Evolutionary conservation across 345 rosid genomes (phyloP), one percentile per base, ranked within the genome.

Genomic region (Nasturtium officinale): DNA sequence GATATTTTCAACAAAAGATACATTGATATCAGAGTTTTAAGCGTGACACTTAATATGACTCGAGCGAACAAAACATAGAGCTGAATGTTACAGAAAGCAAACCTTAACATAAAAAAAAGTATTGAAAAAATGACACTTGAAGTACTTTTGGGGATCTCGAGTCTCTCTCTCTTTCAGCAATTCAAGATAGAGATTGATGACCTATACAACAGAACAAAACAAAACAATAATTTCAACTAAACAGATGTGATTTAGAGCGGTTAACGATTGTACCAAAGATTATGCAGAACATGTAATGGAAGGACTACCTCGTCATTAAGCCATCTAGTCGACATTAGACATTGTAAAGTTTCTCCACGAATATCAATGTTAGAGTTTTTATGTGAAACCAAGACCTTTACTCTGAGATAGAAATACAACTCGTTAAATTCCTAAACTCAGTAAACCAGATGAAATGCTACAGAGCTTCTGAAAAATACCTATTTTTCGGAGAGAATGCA

Each of bases 31-130:
- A 5, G 20, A 12, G 5, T 12, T 6, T 10, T 16, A 17, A 16
- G 9, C 3, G 18, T 2, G 16, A 1, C 47, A 42, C 10, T 13
- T 50, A 47, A 54, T 7, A 38, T 38, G n/a, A n/a, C n/a, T n/a
- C n/a, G n/a, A n/a, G n/a, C n/a, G n/a, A n/a, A n/a, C n/a, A n/a
- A n/a, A n/a, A n/a, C n/a, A n/a, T n/a, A n/a, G n/a, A n/a, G n/a
- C n/a, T n/a, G n/a, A n/a, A n/a, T n/a, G n/a, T n/a, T n/a, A n/a
- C n/a, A 45, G 57, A 61, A 52, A 30, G 33, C 63, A 52, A 72
- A 95, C 99, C 99, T 86, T 91, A 57, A 87, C 79, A 87, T 95
- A 91, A 69, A 95, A 95, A 66, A 91, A 91, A n/a, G 98, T 90
- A 70, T 65, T 95, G 77, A 85, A 90, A 76, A 88, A 95, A 85